Evolutionary conservation across 352 stramenopile genomes (phyloP).

Genomic region (Aphanomyces invadans): DNA sequence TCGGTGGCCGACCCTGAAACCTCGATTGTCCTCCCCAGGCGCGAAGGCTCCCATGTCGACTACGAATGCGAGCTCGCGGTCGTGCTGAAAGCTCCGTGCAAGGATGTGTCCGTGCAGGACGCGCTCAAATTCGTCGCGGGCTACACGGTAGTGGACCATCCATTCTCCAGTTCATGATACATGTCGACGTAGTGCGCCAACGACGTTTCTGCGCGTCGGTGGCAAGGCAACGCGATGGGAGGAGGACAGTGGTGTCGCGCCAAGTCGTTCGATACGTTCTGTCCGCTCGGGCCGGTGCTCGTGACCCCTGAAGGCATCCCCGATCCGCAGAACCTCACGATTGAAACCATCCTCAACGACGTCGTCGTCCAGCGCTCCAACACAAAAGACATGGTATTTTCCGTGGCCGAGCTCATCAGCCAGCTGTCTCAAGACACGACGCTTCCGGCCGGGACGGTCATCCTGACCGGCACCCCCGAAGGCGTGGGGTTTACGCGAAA

Average conservation of each 20-base stretch:
- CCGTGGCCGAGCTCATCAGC: slow-evolving; percentile 79
- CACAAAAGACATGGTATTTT: slow-evolving; percentile 89
- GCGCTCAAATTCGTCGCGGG: slow-evolving; percentile 81
- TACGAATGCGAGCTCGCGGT: slow-evolving; percentile 89
- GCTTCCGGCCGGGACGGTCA: slow-evolving; percentile 75
- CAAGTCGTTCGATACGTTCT: slow-evolving; percentile 90
- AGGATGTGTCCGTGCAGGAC: slow-evolving; percentile 74
- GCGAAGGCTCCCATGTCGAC: slow-evolving; percentile 67
- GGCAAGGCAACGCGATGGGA: slow-evolving; percentile 72
- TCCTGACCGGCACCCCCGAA: slow-evolving; percentile 86
- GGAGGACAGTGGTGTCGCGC: slow-evolving; percentile 82
- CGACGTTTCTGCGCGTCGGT: slow-evolving; percentile 82
- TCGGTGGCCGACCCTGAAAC: slow-evolving; percentile 68
- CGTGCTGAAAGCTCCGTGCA: slow-evolving; percentile 71
- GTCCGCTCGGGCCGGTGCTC: slow-evolving; percentile 79
- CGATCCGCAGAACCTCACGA: slow-evolving; percentile 65
- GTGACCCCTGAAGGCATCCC: slow-evolving; percentile 64
- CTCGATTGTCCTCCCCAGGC: slow-evolving; percentile 70
- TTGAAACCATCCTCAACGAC: slow-evolving; percentile 77
- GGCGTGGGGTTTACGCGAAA: slow-evolving; percentile 84
- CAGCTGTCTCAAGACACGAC: slow-evolving; percentile 86
- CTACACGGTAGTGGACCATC: slow-evolving; percentile 50
- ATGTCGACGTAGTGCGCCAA: slow-evolving; percentile 44
- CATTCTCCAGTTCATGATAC: neutral
- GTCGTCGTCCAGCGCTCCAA: slow-evolving; percentile 81